Evolutionary conservation across 352 stramenopile species (phyloP), one percentile per base, ranked within the genome.

Genomic region (Globisporangium viniferum): DNA sequence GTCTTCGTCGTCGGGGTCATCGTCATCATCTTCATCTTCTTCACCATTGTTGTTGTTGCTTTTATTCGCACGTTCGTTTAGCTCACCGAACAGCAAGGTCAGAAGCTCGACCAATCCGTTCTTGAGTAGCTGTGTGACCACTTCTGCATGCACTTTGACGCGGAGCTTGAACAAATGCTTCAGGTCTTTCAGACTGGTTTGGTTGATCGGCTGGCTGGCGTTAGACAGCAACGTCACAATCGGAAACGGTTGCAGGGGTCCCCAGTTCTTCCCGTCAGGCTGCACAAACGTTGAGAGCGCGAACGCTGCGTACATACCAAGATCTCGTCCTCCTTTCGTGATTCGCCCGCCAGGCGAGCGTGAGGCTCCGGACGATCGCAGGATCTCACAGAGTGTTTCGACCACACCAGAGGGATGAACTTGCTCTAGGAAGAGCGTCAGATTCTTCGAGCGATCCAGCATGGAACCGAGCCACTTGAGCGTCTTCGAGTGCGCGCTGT

Each of bases 401-500:
- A 92, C 80, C 10, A 91, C 69, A 22, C 80, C 80, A 0, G 84
- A 92, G 5, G 75, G 58, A 31, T 80, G 76, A 0, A 91, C 73
- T 59, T 91, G 73, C 59, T 91, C 80, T 7, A 94, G 57, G 5
- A 92, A 68, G 18, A 73, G 70, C 0, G 77, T 84, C 7, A 94
- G 49, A 67, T 89, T 74, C 12, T 69, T 72, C 0, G 86, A 88
- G 20, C 75, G 73, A 75, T 92, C 82, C 3, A 93, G 77, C 77
- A 92, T 91, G 7, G 76, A 84, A 22, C 88, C 88, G 0, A 95
- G 69, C 88, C 88, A 95, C 54, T 95, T 95, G 7, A 95, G 71
- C 0, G 73, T 74, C 64, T 91, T 89, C 0, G 79, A 85, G 33
- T 86, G 79, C 18, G 72, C 76, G 3, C 54, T 68, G 15, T 68